These are phyloP conservation scores for Skeletonema potamos DNA, from an alignment of 108 stramenopile genomes.

Conservation along the genomic window DNA sequence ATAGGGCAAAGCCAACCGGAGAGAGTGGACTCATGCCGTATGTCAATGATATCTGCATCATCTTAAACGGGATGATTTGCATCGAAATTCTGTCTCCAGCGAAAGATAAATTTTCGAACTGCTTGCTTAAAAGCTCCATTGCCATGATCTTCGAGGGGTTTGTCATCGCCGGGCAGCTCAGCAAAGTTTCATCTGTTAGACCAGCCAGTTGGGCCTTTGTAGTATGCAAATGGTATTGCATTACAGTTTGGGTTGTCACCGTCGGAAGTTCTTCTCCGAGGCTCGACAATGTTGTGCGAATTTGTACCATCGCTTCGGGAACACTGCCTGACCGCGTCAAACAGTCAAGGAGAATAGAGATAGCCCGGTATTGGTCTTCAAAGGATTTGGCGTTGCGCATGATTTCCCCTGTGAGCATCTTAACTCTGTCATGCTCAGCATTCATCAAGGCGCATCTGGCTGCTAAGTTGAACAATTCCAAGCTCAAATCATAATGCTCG, in stretches of 20 bases:
- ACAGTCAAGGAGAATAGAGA: neutral
- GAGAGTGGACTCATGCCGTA: constrained; percentile 17
- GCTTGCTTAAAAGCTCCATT: constrained; percentile 4
- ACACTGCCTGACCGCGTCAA: constrained; percentile 3
- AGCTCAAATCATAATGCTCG: constrained; percentile 19
- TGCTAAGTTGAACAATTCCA: constrained; percentile 11
- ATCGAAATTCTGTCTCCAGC: neutral
- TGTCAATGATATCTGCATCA: constrained; percentile 4
- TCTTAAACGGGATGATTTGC: neutral
- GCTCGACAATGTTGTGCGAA: too few relatives aligned
- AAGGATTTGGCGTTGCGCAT: neutral
- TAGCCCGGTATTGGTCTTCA: constrained; percentile 2
- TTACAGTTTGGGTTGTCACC: too few relatives aligned
- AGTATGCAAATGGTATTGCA: too few relatives aligned
- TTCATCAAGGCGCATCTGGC: constrained; percentile 1
- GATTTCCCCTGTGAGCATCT: neutral
- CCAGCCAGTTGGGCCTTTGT: too few relatives aligned
- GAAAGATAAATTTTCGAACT: neutral
- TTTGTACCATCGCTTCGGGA: too few relatives aligned
- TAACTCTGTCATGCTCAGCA: neutral
- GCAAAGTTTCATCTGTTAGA: too few relatives aligned
- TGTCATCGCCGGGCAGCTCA: too few relatives aligned
- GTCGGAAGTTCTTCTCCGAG: too few relatives aligned
- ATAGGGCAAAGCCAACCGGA: constrained; percentile 9
- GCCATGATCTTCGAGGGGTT: too few relatives aligned